Evolutionary conservation across 192 early-diverging fungal genomes (phyloP).

Genomic region (Linnemannia hyalina): DNA sequence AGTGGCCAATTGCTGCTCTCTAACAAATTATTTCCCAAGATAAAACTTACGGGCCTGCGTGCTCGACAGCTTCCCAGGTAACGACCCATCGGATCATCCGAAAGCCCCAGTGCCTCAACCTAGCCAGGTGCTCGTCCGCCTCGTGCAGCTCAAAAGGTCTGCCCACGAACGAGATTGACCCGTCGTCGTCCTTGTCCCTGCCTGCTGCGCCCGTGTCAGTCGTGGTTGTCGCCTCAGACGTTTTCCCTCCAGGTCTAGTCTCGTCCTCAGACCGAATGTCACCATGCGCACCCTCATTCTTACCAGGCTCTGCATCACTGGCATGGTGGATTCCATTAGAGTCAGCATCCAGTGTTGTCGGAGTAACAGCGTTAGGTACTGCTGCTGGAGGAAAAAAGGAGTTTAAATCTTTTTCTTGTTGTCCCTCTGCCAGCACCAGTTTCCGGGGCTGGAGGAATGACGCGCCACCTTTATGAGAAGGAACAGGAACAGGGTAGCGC

Average conservation of each 20-base stretch:
- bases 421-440: background rate
- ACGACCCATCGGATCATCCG: conserved; percentile 78
- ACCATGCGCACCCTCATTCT: background rate
- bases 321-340: background rate
- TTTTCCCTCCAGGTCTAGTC: background rate
- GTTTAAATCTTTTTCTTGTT: background rate
- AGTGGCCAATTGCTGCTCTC: background rate
- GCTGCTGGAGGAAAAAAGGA: background rate
- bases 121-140: conserved; percentile 76
- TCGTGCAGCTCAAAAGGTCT: conserved; percentile 77
- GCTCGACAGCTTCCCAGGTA: conserved; percentile 83
- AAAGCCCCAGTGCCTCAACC: conserved; percentile 77
- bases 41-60: conserved; percentile 63
- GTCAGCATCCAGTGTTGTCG: background rate
- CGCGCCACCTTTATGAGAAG: conserved; percentile 32
- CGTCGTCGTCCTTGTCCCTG: background rate
- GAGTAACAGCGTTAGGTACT: no score
- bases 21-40: background rate
- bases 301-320: background rate
- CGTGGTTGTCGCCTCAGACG: background rate
- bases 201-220: background rate
- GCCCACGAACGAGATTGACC: conserved; percentile 76
- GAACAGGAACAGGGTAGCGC: conserved; percentile 38
- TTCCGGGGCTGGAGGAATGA: conserved; percentile 15
- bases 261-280: background rate